These are phyloP conservation scores for Cryptococcus wingfieldii DNA, from an alignment of 1,284 basidiomycete genomes.

Conservation along the genomic window DNA sequence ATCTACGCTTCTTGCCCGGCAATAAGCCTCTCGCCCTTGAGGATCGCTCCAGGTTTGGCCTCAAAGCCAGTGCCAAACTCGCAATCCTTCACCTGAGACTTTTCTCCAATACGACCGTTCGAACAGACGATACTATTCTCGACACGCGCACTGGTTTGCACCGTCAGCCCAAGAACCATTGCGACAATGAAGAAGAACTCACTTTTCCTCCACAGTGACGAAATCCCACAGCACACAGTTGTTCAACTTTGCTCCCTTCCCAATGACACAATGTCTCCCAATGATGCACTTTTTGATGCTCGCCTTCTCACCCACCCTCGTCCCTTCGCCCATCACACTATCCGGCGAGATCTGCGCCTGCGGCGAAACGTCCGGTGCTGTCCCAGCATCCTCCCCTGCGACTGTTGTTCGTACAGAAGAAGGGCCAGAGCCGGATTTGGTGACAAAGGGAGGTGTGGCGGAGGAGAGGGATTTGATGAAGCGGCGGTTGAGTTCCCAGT, in stretches of 20 bases:
- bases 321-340: constrained; percentile 74
- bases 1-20: constrained; percentile 40
- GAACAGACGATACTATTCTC: constrained; percentile 84
- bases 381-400: constrained; percentile 46
- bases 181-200: constrained; percentile 6
- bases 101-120: constrained; percentile 73
- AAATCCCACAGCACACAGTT: constrained; percentile 89
- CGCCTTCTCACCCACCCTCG: constrained; percentile 75
- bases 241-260: constrained; percentile 75
- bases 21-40: constrained; percentile 63
- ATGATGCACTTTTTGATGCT: constrained; percentile 83
- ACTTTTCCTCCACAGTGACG: constrained; percentile 63
- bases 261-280: constrained; percentile 82
- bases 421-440: background rate
- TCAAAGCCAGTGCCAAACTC: constrained; percentile 86
- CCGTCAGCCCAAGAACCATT: constrained; percentile 2
- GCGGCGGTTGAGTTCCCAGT: constrained; percentile 72
- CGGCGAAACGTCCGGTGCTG: constrained; percentile 40
- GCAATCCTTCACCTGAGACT: constrained; percentile 73
- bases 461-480: constrained; percentile 26
- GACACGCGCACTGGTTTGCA: constrained; percentile 66
- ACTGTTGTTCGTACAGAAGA: background rate
- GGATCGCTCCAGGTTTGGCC: constrained; percentile 60
- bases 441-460: background rate
- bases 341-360: constrained; percentile 82